Percentiles rank a stretch among this genome's conserved stretches.
phyloP scores from a whole-genome alignment of 192 early-diverging fungal species.

The Entomortierella beljakovae region DNA sequence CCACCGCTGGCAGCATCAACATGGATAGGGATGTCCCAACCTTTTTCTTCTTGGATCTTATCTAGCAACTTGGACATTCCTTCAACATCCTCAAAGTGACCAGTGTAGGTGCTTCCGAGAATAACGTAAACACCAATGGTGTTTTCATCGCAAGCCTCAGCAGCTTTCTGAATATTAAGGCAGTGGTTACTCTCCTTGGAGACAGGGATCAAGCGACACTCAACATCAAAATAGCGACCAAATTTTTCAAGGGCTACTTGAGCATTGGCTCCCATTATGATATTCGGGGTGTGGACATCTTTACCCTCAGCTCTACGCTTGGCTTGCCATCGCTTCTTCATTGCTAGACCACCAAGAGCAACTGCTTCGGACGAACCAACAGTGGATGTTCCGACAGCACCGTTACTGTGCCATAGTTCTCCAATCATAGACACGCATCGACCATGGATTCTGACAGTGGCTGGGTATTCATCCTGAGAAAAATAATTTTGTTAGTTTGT shows the following conservation, averaged over 20 bases:
- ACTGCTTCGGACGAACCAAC: conserved; percentile 86
- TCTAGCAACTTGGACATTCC: conserved; percentile 72
- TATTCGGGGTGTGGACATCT: conserved; percentile 71
- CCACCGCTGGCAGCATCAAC: conserved; percentile 89
- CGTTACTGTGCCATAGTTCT: conserved; percentile 71
- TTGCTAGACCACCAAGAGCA: conserved; percentile 78
- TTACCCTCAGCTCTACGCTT: conserved; percentile 70
- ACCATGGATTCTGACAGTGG: conserved; percentile 70
- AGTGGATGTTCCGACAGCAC: conserved; percentile 76
- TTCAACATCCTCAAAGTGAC: conserved; percentile 84
- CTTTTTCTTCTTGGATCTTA: conserved; percentile 67
- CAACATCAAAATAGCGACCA: conserved; percentile 80
- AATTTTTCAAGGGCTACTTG: conserved; percentile 68
- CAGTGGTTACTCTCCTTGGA: conserved; percentile 58
- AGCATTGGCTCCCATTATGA: conserved; percentile 81
- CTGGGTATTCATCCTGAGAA: conserved; percentile 73
- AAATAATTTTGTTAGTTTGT: neutral
- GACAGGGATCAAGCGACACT: conserved; percentile 74
- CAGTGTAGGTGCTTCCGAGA: conserved; percentile 81
- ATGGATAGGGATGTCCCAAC: conserved; percentile 82
- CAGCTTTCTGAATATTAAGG: conserved; percentile 72
- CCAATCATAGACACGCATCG: conserved; percentile 78
- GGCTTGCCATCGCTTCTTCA: conserved; percentile 83
- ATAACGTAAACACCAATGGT: conserved; percentile 85
- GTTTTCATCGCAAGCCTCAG: conserved; percentile 82